Evolutionary conservation across 176 grass and related monocot species (phyloP).

Genomic region (Olyra latifolia): DNA sequence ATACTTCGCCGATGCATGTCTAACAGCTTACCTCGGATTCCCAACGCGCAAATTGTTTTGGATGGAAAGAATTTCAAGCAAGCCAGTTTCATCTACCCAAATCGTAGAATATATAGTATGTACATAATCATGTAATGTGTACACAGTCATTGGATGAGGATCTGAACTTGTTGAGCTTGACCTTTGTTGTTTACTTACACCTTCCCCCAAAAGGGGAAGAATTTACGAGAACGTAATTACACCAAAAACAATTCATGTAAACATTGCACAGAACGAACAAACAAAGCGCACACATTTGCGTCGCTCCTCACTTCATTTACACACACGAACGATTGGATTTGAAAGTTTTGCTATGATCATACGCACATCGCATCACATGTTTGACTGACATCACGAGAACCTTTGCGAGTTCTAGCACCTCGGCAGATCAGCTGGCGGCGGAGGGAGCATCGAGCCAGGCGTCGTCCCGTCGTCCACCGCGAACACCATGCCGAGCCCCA

Average conservation of each 20-base stretch:
- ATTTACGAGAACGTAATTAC: slow-evolving; percentile 13
- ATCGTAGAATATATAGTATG: too few relatives aligned
- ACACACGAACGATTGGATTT: background rate
- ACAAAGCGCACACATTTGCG: background rate
- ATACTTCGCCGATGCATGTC: too few relatives aligned
- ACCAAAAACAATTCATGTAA: slow-evolving; percentile 18
- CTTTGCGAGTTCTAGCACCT: slow-evolving; percentile 11
- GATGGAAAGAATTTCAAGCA: too few relatives aligned
- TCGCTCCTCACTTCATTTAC: background rate
- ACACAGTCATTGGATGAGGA: background rate
- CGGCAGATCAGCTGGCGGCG: slow-evolving; percentile 54
- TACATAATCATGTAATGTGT: too few relatives aligned
- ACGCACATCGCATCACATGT: background rate
- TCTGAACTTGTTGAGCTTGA: background rate
- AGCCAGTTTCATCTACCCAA: too few relatives aligned
- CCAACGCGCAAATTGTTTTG: background rate
- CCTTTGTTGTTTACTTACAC: slow-evolving; percentile 29
- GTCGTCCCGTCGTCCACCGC: slow-evolving; percentile 57
- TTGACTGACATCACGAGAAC: background rate
- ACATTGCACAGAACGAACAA: slow-evolving; percentile 1
- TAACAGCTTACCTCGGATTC: too few relatives aligned
- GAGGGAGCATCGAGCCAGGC: slow-evolving; percentile 33
- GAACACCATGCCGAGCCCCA: slow-evolving; percentile 71
- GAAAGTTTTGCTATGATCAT: background rate
- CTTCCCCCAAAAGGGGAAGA: background rate